A percentile compares a stretch with the other conserved stretches of the same genome.
Conservation (phyloP, 352 stramenopile genomes). For the Pythium dissimile region DNA sequence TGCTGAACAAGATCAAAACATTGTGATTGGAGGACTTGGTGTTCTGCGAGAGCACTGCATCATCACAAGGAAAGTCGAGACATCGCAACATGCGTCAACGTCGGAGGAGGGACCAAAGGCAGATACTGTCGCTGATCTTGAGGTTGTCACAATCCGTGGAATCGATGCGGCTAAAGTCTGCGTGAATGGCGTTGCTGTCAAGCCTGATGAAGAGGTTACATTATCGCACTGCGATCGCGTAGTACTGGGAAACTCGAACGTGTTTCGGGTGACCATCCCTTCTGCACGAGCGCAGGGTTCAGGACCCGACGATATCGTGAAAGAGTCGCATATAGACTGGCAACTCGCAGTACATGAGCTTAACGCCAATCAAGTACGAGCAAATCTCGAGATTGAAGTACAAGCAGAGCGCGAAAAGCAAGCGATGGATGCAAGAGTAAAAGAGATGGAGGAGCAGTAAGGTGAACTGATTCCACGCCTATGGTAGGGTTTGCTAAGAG, state of each 20-base stretch:
- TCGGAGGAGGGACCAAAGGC: background rate
- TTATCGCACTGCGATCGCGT: conserved; percentile 68
- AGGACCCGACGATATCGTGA: conserved; percentile 29
- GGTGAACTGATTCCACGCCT: too few relatives aligned
- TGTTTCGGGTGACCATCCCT: conserved; percentile 75
- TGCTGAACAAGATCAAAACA: conserved; percentile 60
- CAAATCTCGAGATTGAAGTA: conserved; percentile 48
- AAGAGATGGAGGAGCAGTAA: conserved; percentile 72
- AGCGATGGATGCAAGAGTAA: conserved; percentile 72
- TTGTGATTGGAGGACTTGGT: conserved; percentile 73
- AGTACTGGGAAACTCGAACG: conserved; percentile 72
- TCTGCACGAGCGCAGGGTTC: conserved; percentile 25
- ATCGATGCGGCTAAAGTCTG: conserved; percentile 53
- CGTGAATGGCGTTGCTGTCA: conserved; percentile 61
- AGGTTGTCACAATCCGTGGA: conserved; percentile 31
- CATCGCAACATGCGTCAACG: background rate
- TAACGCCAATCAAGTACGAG: conserved; percentile 68
- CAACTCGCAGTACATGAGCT: conserved; percentile 81
- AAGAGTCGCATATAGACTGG: conserved; percentile 65
- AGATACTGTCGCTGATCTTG: background rate
- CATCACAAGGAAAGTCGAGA: conserved; percentile 2
- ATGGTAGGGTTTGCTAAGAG: background rate
- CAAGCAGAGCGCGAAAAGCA: conserved; percentile 65
- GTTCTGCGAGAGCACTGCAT: conserved; percentile 78
- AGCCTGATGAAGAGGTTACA: conserved; percentile 26